A percentile compares a stretch with the other conserved stretches of the same genome.
Evolutionary conservation across 495 filamentous ascomycete genomes (phyloP).

Genomic region (Cenococcum geophilum): DNA sequence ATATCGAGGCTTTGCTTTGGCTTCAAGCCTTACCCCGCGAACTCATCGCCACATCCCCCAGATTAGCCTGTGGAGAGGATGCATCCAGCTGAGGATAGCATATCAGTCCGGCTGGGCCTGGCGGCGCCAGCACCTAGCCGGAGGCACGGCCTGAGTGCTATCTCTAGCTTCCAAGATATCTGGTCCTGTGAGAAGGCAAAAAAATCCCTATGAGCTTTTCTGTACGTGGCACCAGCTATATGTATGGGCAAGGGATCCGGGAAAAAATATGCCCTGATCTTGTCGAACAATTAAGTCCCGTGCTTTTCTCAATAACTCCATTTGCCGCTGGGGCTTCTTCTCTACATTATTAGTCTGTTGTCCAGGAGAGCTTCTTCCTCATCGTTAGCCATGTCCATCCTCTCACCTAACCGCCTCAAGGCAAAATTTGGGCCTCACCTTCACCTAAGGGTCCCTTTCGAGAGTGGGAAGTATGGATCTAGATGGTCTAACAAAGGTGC

Average conservation of each 20-base stretch:
- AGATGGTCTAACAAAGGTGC: conserved; percentile 44
- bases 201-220: not conserved
- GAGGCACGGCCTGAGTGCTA: conserved; percentile 18
- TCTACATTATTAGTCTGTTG: not conserved
- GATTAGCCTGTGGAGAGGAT: not conserved
- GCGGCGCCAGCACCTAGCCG: conserved; percentile 15
- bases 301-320: conserved; percentile 5
- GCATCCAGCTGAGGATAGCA: not conserved
- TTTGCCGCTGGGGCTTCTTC: not conserved
- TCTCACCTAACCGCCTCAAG: conserved; percentile 37
- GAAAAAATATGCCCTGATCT: not conserved
- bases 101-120: not conserved
- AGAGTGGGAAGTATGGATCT: conserved; percentile 40
- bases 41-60: not conserved
- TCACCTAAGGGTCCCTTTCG: conserved; percentile 37
- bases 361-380: not conserved
- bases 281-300: conserved; percentile 3
- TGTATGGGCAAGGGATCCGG: conserved; percentile 29
- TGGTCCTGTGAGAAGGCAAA: not conserved
- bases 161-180: conserved; percentile 8
- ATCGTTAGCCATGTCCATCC: conserved; percentile 33
- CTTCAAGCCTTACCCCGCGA: not conserved
- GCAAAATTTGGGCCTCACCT: conserved; percentile 37
- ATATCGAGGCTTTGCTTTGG: not conserved
- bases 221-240: conserved; percentile 20